Evolutionary conservation across 176 grass and related monocot genomes (phyloP), one percentile per base, ranked within the genome.

Genomic region (Oropetium thomaeum): DNA sequence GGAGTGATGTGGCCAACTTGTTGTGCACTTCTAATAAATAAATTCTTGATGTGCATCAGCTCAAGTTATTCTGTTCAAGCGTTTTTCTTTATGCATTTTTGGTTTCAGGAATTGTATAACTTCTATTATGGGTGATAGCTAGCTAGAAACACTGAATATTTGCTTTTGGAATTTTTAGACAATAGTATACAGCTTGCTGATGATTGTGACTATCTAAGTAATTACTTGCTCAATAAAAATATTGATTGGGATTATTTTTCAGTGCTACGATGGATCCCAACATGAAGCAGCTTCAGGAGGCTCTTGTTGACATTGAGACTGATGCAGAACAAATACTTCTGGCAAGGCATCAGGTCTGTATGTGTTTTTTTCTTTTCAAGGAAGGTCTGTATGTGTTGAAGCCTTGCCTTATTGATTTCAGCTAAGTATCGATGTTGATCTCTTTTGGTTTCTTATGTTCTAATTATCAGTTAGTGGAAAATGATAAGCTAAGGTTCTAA

Each of bases 291-390:
- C 82, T 97, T 43, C 86, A 89, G 43, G 85, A 87, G 65, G 30
- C 84, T 80, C 62, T 98, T 51, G 70, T 86, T 85, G 91, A 92
- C 61, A 70, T 94, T 60, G 91, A 94, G 84, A 88, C 78, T 38
- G 86, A 94, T 67, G 95, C 86, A 10, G 91, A 98, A 69, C 70
- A 94, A 38, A 67, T 98, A 65, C 82, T 98, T 83, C 84, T 98
- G 25, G 89, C 95, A 57, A 92, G 91, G 64, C 83, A 97, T 89
- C 88, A 93, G 94, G 94, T 97, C 25, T 9, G 14, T 53, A 16
- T n/a, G n/a, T n/a, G n/a, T n/a, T n/a, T n/a, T n/a, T n/a, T n/a
- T n/a, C n/a, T n/a, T n/a, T n/a, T n/a, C n/a, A n/a, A n/a, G n/a
- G n/a, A n/a, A n/a, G n/a, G n/a, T n/a, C n/a, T n/a, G n/a, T n/a